Evolutionary conservation across 441 rosid species (phyloP), one percentile per base, ranked within the genome.

Genomic region (Brassica balearica): DNA sequence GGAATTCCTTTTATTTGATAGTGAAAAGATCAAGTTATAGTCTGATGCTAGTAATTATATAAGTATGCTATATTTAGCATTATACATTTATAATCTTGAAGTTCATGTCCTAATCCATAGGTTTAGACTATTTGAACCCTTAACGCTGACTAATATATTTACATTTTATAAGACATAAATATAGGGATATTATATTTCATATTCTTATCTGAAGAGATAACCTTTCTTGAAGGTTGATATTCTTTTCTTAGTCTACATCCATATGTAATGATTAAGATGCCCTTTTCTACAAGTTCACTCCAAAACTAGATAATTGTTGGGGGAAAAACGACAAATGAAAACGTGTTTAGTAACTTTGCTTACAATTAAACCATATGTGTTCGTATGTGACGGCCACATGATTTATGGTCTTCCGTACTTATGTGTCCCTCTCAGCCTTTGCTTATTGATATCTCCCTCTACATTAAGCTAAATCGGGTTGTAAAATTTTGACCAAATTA

Each of bases 271-370:
- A 78, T 78, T 78, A 73, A 27, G 74, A 65, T 61, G 43, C 67
- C 61, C 56, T 78, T 78, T 32, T 78, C 81, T 72, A 73, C 78
- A 73, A 78, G 65, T 78, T 78, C 74, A 73, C 82, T 78, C 82
- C 82, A 68, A 51, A 73, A 60, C 10, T 7, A 66, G 25, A 77
- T 22, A 63, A 70, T 17, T 38, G 20, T 68, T 61, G 65, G n/a
- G 11, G 29, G 43, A 1, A 34, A 9, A 23, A 72, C 9, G 23
- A 43, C 58, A 78, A 78, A 68, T 61, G 65, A 61, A 78, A 78
- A 78, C 78, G 78, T 68, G 65, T 53, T 73, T 73, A 78, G 74
- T 78, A 61, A 73, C 77, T 78, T 78, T 15, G 82, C 82, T 78
- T 78, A 68, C 77, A 78, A 78, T 78, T 36, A 78, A 73, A 72